Base-by-base conservation (phyloP, 768 basidiomycete genomes). In the Suillus sp. region DNA sequence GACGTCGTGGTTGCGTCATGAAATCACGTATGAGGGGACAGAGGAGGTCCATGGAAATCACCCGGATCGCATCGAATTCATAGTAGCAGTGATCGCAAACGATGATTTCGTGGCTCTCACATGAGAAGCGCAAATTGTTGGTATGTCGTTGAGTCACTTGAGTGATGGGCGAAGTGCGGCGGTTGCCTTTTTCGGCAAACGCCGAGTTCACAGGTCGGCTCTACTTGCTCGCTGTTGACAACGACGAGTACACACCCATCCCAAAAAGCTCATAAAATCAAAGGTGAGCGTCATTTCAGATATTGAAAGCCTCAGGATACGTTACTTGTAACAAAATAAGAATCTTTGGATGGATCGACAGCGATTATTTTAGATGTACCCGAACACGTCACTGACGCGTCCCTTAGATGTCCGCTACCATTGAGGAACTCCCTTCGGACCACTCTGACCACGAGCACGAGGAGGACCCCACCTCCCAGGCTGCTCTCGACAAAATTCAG, bases 401-500 rank as follows among this genome's bases (percentile, higher is more conserved):
- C 53, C 50, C 50, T 9, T 55, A 83, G 88, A 92, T 92, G 91
- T 88, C 88, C 65, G 88, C 90, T 60, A 87, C 88, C 71, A 92
- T 93, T 71, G 93, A 95, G 78, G 93, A 95, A 82, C 78, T 93
- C 68, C 73, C 75, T 66, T 93, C 92, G 63, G 92, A 93, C 81
- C 89, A 91, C 78, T 90, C 89, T 67, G 88, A 86, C 69, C 86
- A 84, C 16, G 90, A 93, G 64, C 86, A 84, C 16, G 90, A 93
- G 65, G 91, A 93, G 74, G 93, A 93, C 69, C 93, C 92, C 56
- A 91, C 90, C 62, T 92, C 91, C 54, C 84, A 87, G 65, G 89
- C 92, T 51, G 90, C 90, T 64, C 87, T 93, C 65, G 92, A 96
- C 70, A 96, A 97, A 79, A 91, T 96, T 69, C 93, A 95, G 80